These are phyloP conservation scores for Barnettozyma wickerhamii DNA, from an alignment of 805 yeast genomes.

Conservation along the genomic window DNA sequence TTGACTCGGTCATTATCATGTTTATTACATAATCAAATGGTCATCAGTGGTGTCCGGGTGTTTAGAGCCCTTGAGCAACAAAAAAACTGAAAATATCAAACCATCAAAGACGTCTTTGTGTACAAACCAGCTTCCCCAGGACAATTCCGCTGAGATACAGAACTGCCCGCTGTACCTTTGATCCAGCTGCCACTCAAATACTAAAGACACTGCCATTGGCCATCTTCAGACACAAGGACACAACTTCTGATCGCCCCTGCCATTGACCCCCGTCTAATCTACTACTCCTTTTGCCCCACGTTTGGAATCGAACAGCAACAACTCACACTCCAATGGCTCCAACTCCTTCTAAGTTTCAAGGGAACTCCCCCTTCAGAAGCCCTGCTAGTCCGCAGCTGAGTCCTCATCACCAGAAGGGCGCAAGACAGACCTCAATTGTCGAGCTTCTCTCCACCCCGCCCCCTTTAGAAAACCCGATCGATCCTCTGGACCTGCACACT, in stretches of 20 bases:
- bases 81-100: no score
- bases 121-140: no score
- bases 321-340: slow-evolving; percentile 13
- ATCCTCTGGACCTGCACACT: slow-evolving; percentile 9
- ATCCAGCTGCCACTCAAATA: no score
- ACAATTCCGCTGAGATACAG: no score
- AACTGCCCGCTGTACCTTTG: no score
- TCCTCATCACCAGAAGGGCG: slow-evolving; percentile 23
- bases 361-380: slow-evolving; percentile 29
- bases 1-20: no score
- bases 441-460: slow-evolving; percentile 77
- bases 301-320: background rate
- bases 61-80: no score
- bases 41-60: no score
- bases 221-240: no score
- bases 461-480: slow-evolving; percentile 36
- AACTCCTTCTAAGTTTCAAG: slow-evolving; percentile 30
- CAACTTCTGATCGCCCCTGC: background rate
- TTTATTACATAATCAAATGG: no score
- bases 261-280: background rate
- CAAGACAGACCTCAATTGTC: slow-evolving; percentile 64
- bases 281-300: slow-evolving; percentile 10
- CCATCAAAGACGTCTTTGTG: no score
- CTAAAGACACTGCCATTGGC: no score
- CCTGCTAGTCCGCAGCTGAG: slow-evolving; percentile 26